phyloP scores from a whole-genome alignment of 352 stramenopile species.

The Phytophthora cactorum region DNA sequence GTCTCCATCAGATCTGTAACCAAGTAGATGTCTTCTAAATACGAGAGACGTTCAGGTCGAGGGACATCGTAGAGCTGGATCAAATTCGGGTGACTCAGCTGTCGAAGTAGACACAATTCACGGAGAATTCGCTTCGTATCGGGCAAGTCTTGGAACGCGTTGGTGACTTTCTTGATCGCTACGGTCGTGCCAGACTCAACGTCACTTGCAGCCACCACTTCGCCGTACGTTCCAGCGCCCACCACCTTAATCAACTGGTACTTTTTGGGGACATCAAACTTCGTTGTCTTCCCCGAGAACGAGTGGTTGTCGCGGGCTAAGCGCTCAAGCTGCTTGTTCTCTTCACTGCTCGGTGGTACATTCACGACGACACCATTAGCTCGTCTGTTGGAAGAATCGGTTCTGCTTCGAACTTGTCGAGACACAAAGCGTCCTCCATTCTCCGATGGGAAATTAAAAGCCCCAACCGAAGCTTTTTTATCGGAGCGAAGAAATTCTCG shows the following conservation, averaged over 20 bases:
- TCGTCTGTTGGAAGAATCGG: conserved; percentile 23
- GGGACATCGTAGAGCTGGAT: conserved; percentile 95
- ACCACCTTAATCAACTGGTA: conserved; percentile 87
- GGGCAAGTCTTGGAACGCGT: conserved; percentile 77
- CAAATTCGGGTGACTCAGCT: conserved; percentile 92
- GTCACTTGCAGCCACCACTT: conserved; percentile 85
- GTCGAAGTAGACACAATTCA: conserved; percentile 91
- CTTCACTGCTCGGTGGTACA: conserved; percentile 19
- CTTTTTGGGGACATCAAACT: conserved; percentile 82
- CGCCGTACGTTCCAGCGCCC: conserved; percentile 76
- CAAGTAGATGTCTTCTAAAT: conserved; percentile 97
- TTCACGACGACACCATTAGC: conserved; percentile 9
- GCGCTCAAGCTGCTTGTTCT: conserved; percentile 39
- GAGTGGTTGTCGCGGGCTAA: conserved; percentile 67
- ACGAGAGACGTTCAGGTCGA: conserved; percentile 90
- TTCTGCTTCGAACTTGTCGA: conserved; percentile 36
- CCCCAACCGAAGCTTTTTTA: conserved; percentile 31
- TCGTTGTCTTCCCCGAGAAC: conserved; percentile 68
- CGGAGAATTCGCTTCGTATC: conserved; percentile 94
- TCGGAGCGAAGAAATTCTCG: conserved; percentile 62
- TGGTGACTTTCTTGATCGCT: conserved; percentile 95
- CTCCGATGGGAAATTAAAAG: conserved; percentile 30
- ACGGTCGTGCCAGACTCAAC: conserved; percentile 86
- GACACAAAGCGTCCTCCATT: conserved; percentile 38
- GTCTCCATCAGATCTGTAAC: conserved; percentile 97